These are phyloP conservation scores for Hirschfeldia incana DNA, from an alignment of 345 rosid genomes.

Conservation along the genomic window DNA sequence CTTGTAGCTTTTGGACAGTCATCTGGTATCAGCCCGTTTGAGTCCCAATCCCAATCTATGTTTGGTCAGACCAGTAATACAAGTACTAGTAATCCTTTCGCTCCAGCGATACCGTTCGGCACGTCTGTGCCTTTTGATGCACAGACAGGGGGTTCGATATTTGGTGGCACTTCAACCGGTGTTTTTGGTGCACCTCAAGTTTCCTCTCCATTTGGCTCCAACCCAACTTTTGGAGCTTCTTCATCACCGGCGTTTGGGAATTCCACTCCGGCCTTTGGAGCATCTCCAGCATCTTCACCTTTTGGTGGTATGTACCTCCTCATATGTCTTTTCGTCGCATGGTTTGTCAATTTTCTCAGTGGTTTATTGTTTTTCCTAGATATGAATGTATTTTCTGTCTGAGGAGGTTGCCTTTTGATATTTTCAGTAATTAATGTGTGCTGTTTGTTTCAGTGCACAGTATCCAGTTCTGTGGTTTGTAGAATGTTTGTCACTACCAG, in stretches of 20 bases:
- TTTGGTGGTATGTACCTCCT: conserved; percentile 67
- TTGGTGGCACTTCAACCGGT: conserved; percentile 92
- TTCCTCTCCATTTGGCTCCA: conserved; percentile 68
- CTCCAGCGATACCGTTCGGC: conserved; percentile 70
- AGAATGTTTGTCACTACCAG: background rate
- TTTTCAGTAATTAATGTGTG: background rate
- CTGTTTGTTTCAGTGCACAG: background rate
- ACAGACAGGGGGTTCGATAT: conserved; percentile 75
- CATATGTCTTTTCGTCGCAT: background rate
- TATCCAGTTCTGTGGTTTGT: background rate
- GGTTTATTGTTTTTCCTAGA: background rate
- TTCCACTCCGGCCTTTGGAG: conserved; percentile 70
- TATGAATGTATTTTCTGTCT: conserved; percentile 6
- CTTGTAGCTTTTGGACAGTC: conserved; percentile 84
- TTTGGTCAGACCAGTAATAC: conserved; percentile 78
- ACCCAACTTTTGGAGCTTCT: conserved; percentile 67
- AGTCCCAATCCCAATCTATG: conserved; percentile 66
- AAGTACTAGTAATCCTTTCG: conserved; percentile 73
- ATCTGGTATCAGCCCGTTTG: conserved; percentile 71
- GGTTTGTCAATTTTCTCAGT: background rate
- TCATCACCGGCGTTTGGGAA: conserved; percentile 81
- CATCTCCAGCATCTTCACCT: conserved; percentile 69
- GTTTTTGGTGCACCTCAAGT: conserved; percentile 76
- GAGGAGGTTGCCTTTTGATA: conserved; percentile 2
- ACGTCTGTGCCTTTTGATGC: conserved; percentile 73